phyloP scores from a whole-genome alignment of 306 rosid genomes.

The Vachellia collinsii region DNA sequence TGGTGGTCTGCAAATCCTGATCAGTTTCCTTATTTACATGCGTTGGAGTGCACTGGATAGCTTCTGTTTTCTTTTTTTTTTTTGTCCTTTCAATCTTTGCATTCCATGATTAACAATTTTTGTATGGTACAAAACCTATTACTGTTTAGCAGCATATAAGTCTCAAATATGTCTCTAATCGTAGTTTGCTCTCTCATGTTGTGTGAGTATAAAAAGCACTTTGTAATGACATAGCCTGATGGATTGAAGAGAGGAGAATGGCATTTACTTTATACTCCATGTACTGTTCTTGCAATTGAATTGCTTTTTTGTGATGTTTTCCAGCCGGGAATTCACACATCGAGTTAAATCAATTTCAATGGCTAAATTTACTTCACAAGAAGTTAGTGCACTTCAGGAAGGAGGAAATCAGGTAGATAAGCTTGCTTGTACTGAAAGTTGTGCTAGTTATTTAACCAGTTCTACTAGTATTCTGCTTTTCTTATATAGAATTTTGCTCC shows the following conservation, averaged over 20 bases:
- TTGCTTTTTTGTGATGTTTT: slow-evolving; percentile 36
- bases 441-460: slow-evolving; percentile 27
- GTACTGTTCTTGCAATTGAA: slow-evolving; percentile 34
- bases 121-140: not conserved
- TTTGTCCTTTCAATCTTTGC: not conserved
- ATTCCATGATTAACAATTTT: not conserved
- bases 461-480: slow-evolving; percentile 36
- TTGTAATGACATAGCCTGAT: slow-evolving; percentile 26
- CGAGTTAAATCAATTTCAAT: slow-evolving; percentile 92
- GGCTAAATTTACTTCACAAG: slow-evolving; percentile 96
- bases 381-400: slow-evolving; percentile 90
- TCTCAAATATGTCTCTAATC: slow-evolving; percentile 19
- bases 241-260: slow-evolving; percentile 12
- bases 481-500: slow-evolving; percentile 33
- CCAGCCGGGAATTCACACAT: slow-evolving; percentile 96
- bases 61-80: not conserved
- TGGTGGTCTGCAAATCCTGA: slow-evolving; percentile 27
- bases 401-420: slow-evolving; percentile 90
- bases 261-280: slow-evolving; percentile 13
- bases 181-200: slow-evolving; percentile 19
- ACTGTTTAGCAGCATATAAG: slow-evolving; percentile 15
- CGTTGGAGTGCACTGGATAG: not conserved
- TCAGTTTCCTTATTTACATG: slow-evolving; percentile 18
- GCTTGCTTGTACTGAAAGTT: slow-evolving; percentile 29
- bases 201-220: slow-evolving; percentile 10